A percentile compares a stretch with the other conserved stretches of the same genome.
Evolutionary conservation across 2,329 filamentous ascomycete species (phyloP).

Genomic region (Dactylellina leptospora): DNA sequence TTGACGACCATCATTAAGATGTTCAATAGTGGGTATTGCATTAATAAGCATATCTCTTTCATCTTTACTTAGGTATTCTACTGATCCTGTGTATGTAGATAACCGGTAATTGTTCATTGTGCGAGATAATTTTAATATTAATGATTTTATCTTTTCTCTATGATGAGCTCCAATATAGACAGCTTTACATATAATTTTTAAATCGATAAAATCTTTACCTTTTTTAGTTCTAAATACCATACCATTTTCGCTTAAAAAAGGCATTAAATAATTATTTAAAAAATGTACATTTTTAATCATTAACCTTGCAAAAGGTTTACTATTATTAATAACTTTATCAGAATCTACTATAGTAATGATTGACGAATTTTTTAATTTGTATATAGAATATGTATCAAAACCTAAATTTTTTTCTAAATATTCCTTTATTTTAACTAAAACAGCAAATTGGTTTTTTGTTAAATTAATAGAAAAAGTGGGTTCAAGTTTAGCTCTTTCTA

Average conservation of each 20-base stretch:
- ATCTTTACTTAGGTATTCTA: slow-evolving; percentile 32
- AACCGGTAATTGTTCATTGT: slow-evolving; percentile 30
- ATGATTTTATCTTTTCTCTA: slow-evolving; percentile 27
- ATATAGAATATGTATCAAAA: slow-evolving; percentile 31
- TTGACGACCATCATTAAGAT: slow-evolving; percentile 31
- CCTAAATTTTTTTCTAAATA: slow-evolving; percentile 35
- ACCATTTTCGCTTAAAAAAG: slow-evolving; percentile 30
- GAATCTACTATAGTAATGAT: slow-evolving; percentile 24
- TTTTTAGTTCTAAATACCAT: slow-evolving; percentile 29
- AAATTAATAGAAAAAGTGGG: slow-evolving; percentile 31
- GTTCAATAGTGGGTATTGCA: slow-evolving; percentile 32
- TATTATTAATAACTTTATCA: slow-evolving; percentile 32
- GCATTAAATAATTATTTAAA: slow-evolving; percentile 35
- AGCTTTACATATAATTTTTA: slow-evolving; percentile 31
- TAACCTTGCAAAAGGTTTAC: slow-evolving; percentile 26
- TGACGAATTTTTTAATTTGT: slow-evolving; percentile 31
- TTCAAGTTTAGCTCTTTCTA: slow-evolving; percentile 24
- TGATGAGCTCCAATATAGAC: slow-evolving; percentile 33
- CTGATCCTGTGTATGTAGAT: slow-evolving; percentile 20
- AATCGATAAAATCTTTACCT: slow-evolving; percentile 29
- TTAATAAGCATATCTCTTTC: slow-evolving; percentile 30
- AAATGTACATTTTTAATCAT: slow-evolving; percentile 25
- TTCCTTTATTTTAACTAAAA: slow-evolving; percentile 32
- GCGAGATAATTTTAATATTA: slow-evolving; percentile 28
- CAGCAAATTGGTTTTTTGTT: slow-evolving; percentile 21